Conservation (phyloP, 1,284 basidiomycete genomes). For the Singerocomus rubriflavus region DNA sequence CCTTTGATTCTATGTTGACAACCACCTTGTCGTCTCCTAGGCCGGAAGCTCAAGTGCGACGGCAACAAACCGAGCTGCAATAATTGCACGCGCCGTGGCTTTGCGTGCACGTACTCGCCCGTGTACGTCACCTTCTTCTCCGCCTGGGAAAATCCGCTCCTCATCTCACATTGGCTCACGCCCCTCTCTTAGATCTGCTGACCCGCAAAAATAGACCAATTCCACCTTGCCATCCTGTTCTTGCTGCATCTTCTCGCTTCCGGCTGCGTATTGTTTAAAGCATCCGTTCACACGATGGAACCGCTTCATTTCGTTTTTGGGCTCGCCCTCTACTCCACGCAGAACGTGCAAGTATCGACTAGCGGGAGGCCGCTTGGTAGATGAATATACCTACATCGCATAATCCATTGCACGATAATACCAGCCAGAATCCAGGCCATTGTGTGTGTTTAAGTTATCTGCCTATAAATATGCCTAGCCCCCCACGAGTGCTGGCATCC, state of each 20-base stretch:
- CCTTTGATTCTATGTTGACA: background rate
- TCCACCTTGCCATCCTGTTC: constrained; percentile 4
- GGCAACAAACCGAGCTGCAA: constrained; percentile 50
- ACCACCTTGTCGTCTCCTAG: constrained; percentile 29
- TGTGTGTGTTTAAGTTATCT: background rate
- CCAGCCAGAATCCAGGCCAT: constrained; percentile 1
- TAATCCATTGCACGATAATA: constrained; percentile 28
- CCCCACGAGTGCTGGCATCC: constrained; percentile 3
- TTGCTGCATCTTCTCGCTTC: constrained; percentile 24
- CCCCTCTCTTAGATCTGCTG: constrained; percentile 22
- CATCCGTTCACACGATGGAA: constrained; percentile 24
- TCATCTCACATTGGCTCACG: constrained; percentile 12
- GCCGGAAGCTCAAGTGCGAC: constrained; percentile 60
- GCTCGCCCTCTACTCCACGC: constrained; percentile 4
- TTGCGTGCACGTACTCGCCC: constrained; percentile 49
- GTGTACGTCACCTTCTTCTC: constrained; percentile 42
- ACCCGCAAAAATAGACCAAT: constrained; percentile 33
- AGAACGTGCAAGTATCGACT: constrained; percentile 10
- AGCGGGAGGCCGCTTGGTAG: constrained; percentile 16
- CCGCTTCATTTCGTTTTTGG: constrained; percentile 15
- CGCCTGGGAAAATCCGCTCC: constrained; percentile 4
- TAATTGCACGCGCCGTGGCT: constrained; percentile 50
- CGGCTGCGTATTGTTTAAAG: constrained; percentile 14
- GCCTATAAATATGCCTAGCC: background rate
- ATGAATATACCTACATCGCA: constrained; percentile 28